Evolutionary conservation across 2,329 filamentous ascomycete species (phyloP).

Genomic region (Cercospora sesami): DNA sequence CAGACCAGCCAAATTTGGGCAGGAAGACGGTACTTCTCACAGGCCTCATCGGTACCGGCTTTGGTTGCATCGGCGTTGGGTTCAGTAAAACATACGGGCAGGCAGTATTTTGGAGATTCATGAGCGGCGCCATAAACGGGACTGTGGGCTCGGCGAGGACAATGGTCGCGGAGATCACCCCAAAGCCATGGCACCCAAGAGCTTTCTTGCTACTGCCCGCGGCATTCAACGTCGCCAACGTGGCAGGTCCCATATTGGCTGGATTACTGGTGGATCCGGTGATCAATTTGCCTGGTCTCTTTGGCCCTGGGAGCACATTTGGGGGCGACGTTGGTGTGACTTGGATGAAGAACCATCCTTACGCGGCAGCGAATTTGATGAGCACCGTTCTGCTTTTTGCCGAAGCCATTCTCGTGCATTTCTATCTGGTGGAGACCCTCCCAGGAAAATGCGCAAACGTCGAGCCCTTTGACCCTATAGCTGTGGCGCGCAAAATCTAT

Average conservation of each 20-base stretch:
- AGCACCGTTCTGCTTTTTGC: conserved; percentile 58
- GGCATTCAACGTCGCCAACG: conserved; percentile 46
- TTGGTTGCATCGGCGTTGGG: conserved; percentile 44
- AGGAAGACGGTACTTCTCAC: conserved; percentile 45
- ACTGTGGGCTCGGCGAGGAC: conserved; percentile 45
- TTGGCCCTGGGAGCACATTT: conserved; percentile 58
- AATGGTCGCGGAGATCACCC: conserved; percentile 45
- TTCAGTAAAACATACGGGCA: conserved; percentile 44
- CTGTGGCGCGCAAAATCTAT: conserved; percentile 25
- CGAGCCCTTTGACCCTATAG: conserved; percentile 32
- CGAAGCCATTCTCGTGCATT: conserved; percentile 56
- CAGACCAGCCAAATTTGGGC: conserved; percentile 48
- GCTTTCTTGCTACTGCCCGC: conserved; percentile 44
- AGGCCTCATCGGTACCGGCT: conserved; percentile 43
- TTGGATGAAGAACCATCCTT: conserved; percentile 64
- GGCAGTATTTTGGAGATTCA: conserved; percentile 44
- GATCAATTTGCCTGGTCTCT: conserved; percentile 56
- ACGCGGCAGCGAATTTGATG: conserved; percentile 63
- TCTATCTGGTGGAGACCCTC: conserved; percentile 60
- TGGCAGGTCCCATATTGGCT: conserved; percentile 55
- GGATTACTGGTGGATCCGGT: conserved; percentile 64
- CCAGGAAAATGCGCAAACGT: conserved; percentile 34
- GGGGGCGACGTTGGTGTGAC: conserved; percentile 55
- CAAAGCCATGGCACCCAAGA: conserved; percentile 44
- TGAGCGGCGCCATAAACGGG: conserved; percentile 46